Evolutionary conservation across 768 basidiomycete species (phyloP).

Genomic region (Lactarius vividus): DNA sequence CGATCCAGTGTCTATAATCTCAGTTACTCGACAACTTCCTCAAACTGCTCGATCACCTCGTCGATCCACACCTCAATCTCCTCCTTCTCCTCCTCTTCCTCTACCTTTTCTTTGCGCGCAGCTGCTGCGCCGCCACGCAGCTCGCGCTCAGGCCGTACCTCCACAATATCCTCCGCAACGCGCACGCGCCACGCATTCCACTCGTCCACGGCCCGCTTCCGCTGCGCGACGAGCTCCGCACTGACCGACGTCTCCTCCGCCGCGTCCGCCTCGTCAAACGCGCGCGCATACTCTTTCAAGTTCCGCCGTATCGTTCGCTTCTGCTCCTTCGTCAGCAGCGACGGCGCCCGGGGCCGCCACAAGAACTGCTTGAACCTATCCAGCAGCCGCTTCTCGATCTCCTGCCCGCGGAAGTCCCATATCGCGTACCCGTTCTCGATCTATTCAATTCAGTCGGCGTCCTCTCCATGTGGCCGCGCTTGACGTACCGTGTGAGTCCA

Average conservation of each 20-base stretch:
- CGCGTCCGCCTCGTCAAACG: slow-evolving; percentile 96
- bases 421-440: slow-evolving; percentile 95
- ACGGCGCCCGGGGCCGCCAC: slow-evolving; percentile 94
- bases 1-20: neutral
- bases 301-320: slow-evolving; percentile 85
- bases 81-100: slow-evolving; percentile 65
- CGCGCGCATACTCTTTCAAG: slow-evolving; percentile 84
- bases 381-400: slow-evolving; percentile 81
- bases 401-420: slow-evolving; percentile 98
- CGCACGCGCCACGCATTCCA: slow-evolving; percentile 96
- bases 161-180: slow-evolving; percentile 63
- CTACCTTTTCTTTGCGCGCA: slow-evolving; percentile 60
- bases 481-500: slow-evolving; percentile 87
- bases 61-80: slow-evolving; percentile 94
- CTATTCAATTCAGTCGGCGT: no score
- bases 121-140: slow-evolving; percentile 32
- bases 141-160: slow-evolving; percentile 44
- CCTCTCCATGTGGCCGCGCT: no score
- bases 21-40: slow-evolving; percentile 56
- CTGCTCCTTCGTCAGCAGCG: slow-evolving; percentile 82
- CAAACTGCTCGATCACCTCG: slow-evolving; percentile 88
- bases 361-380: slow-evolving; percentile 99
- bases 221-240: slow-evolving; percentile 86
- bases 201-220: slow-evolving; percentile 92
- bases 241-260: slow-evolving; percentile 93